These are phyloP conservation scores for Puccinia triticina DNA, from an alignment of 1,284 basidiomycete species.

Conservation along the genomic window DNA sequence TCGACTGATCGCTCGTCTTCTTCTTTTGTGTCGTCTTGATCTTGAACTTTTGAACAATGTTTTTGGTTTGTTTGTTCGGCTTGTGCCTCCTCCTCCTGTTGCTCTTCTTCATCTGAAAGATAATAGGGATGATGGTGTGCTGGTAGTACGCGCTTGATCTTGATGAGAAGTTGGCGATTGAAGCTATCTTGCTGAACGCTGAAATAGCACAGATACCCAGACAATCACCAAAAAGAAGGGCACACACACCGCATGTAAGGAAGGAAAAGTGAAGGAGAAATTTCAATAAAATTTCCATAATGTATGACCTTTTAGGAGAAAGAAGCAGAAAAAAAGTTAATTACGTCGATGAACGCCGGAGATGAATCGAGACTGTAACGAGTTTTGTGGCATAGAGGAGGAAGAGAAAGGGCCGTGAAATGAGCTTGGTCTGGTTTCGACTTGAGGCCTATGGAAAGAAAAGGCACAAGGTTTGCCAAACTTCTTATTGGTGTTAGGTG, in stretches of 20 bases:
- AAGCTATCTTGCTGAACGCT: constrained; percentile 13
- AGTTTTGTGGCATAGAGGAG: neutral
- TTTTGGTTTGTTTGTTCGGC: neutral
- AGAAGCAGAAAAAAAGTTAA: neutral
- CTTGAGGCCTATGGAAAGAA: neutral
- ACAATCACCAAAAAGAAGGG: neutral
- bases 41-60: neutral
- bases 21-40: neutral
- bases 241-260: neutral
- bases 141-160: constrained; percentile 3
- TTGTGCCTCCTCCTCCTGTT: neutral
- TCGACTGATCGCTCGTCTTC: neutral
- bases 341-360: constrained; percentile 33
- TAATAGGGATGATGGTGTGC: constrained; percentile 19
- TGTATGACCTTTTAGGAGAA: neutral
- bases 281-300: neutral
- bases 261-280: neutral
- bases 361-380: neutral
- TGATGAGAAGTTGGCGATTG: constrained; percentile 3
- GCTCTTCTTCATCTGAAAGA: neutral
- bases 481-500: neutral
- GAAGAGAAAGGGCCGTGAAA: constrained; percentile 7
- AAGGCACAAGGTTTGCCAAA: no score
- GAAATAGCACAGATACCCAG: neutral
- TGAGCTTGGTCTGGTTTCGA: neutral